Conservation (phyloP, 768 basidiomycete species). For the Clavulina sp. region DNA sequence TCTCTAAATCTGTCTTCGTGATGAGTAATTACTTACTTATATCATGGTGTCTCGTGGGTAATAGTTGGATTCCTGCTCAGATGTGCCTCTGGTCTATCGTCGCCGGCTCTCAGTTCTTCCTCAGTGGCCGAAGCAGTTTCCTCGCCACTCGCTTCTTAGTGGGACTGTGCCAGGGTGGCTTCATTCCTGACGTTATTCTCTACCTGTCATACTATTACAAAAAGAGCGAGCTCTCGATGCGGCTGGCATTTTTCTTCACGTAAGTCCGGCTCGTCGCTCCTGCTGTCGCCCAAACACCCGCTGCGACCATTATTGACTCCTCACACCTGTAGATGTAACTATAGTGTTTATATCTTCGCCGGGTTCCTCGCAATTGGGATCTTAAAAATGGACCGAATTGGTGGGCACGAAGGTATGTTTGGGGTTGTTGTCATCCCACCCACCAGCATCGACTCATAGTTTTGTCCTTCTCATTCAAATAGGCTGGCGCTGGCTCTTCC, state of each 20-base stretch:
- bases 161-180: conserved; percentile 43
- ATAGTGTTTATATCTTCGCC: conserved; percentile 34
- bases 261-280: no score
- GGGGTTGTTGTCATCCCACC: no score
- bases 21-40: no score
- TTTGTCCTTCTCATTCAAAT: conserved; percentile 24
- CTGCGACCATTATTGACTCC: no score
- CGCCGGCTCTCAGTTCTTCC: neutral
- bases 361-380: conserved; percentile 53
- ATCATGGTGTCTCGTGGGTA: no score
- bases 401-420: no score
- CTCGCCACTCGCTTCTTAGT: conserved; percentile 29
- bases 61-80: conserved; percentile 36
- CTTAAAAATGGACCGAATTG: conserved; percentile 32
- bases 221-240: conserved; percentile 30
- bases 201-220: conserved; percentile 53
- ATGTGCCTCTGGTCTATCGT: conserved; percentile 16
- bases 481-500: conserved; percentile 31
- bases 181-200: conserved; percentile 45
- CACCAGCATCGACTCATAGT: conserved; percentile 22
- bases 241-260: neutral
- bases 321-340: conserved; percentile 50
- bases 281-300: no score
- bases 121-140: no score
- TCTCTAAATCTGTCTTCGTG: no score